Base-by-base conservation (phyloP, 2,329 filamentous ascomycete genomes). In the Penicillium aurantiogriseum region DNA sequence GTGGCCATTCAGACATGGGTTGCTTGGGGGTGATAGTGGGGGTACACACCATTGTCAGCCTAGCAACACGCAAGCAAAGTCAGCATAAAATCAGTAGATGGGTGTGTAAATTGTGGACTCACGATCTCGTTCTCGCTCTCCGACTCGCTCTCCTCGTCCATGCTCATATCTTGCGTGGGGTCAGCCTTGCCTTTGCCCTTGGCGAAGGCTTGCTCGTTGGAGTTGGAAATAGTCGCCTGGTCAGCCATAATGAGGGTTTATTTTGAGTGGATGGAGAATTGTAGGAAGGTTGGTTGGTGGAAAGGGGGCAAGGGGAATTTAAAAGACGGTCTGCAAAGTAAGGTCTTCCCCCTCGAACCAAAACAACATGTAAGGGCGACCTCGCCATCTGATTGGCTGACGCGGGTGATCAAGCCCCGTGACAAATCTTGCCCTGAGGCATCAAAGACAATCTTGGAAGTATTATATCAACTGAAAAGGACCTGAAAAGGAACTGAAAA, bases 101-200 rank as follows among this genome's bases (percentile, higher is more conserved):
- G 33, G 6, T 5, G 15, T 35, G 4, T 6, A 19, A 39, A 27
- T 43, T 45, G 27, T 4, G 36, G 43, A 69, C 72, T 59, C 64
- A 78, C 76, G 56, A 72, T 62, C 55, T 78, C 76, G 38, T 51
- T 61, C 53, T 79, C 83, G 49, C 88, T 88, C 40, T 92, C 89
- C 17, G 57, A 62, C 15, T 85, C 85, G 53, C 80, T 84, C 2
- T 91, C 88, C 67, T 91, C 88, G 44, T 88, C 89, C 84, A 91
- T 89, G 71, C 82, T 82, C 70, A 85, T 78, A 67, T 89, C 85
- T 64, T 86, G 79, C 42, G 76, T 75, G 53, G 76, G 75, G 35
- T 79, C 72, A 40, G 85, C 87, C 82, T 96, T 96, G 80, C 91
- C 68, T 83, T 96, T 96, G 77, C 90, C 91, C 83, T 96, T 96